phyloP scores from a whole-genome alignment of 2,329 filamentous ascomycete genomes.

The Akanthomyces dipterigenus region DNA sequence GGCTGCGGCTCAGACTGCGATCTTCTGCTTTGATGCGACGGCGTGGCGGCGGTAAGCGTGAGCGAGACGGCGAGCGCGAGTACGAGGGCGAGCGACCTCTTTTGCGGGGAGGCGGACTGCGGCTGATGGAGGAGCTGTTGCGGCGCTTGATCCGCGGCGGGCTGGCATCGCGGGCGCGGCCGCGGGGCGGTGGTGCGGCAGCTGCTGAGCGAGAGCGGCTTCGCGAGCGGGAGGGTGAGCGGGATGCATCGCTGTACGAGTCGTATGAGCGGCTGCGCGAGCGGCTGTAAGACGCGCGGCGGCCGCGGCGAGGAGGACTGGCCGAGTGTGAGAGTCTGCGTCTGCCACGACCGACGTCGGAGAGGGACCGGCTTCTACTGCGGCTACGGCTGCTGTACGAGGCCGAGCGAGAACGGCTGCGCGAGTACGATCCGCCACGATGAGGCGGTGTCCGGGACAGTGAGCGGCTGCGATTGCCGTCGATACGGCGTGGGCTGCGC shows the following conservation, averaged over 20 bases:
- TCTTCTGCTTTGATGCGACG: background rate
- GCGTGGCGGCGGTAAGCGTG: background rate
- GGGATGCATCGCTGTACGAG: conserved; percentile 7
- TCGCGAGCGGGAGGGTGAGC: background rate
- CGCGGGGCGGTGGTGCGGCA: background rate
- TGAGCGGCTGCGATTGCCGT: conserved; percentile 21
- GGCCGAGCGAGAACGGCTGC: conserved; percentile 24
- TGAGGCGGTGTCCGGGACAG: conserved; percentile 23
- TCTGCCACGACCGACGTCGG: background rate
- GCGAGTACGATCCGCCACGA: conserved; percentile 21
- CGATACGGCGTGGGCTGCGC: conserved; percentile 15
- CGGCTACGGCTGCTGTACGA: conserved; percentile 40
- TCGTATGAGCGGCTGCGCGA: conserved; percentile 11
- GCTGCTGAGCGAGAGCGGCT: background rate
- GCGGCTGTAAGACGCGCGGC: background rate
- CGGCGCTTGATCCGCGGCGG: conserved; percentile 1
- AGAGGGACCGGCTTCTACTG: background rate
- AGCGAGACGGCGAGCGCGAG: conserved; percentile 3
- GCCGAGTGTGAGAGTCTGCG: background rate
- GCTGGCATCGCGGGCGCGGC: background rate
- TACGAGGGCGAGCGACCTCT: background rate
- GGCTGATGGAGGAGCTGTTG: conserved; percentile 5
- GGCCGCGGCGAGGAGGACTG: background rate
- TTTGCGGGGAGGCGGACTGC: conserved; percentile 1
- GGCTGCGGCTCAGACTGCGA: conserved; percentile 6